Evolutionary conservation across 106 monocot species (phyloP).

Genomic region (Phalaenopsis aphrodite): DNA sequence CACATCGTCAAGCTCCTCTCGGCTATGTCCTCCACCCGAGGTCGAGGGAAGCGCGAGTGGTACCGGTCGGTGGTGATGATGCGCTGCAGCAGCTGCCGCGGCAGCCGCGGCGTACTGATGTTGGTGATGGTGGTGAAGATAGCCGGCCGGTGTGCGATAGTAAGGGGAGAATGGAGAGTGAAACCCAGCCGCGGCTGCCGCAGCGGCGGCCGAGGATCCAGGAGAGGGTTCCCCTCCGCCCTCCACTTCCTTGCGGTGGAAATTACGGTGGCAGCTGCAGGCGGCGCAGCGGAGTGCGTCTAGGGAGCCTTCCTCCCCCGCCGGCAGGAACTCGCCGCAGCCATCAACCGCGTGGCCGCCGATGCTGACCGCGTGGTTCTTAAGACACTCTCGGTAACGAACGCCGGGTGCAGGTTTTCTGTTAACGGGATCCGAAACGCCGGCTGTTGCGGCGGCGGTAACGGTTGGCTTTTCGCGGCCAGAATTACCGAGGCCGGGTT

Average conservation of each 20-base stretch:
- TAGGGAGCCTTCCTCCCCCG: constrained; percentile 69
- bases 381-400: constrained; percentile 70
- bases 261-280: constrained; percentile 93
- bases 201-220: neutral
- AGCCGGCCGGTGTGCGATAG: constrained; percentile 56
- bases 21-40: constrained; percentile 52
- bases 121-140: constrained; percentile 36
- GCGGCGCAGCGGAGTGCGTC: constrained; percentile 91
- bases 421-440: neutral
- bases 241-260: constrained; percentile 78
- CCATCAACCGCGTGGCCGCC: constrained; percentile 96
- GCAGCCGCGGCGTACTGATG: constrained; percentile 1
- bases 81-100: constrained; percentile 8
- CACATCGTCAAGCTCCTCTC: constrained; percentile 66
- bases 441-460: neutral
- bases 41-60: constrained; percentile 76
- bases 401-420: constrained; percentile 6
- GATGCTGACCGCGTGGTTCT: constrained; percentile 80
- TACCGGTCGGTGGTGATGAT: constrained; percentile 12
- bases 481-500: constrained; percentile 4
- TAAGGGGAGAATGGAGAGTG: constrained; percentile 50
- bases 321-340: constrained; percentile 86
- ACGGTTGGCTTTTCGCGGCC: neutral
- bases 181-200: constrained; percentile 9
- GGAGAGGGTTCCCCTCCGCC: neutral